Base-by-base conservation (phyloP, 495 filamentous ascomycete genomes). In the Rusavskia elegans region DNA sequence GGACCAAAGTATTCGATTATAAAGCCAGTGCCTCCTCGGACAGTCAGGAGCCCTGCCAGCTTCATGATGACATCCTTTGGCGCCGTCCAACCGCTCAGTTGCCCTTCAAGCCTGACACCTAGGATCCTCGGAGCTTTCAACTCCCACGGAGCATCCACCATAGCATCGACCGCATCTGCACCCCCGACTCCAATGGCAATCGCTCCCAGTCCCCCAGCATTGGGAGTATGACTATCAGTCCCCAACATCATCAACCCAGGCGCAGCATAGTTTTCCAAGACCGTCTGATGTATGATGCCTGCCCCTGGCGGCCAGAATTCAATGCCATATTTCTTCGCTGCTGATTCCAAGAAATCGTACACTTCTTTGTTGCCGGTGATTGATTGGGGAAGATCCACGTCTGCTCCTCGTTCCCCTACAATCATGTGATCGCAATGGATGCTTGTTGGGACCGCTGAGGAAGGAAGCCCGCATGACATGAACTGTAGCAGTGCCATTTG, bases 351-450 rank as follows among this genome's bases (percentile, higher is more conserved):
- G 67, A 97, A 98, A 67, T 98, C 88, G 63, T 94, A 98, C 4
- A 98, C 89, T 71, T 98, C 92, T 64, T 87, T 85, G 65, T 98
- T 98, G 37, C 87, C 85, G 68, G 83, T 72, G 50, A 98, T 95
- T 40, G 86, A 89, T 23, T 79, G 77, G 13, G 88, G 81, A 35
- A 98, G 69, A 71, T 98, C 92, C 29, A 81, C 78, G 62, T 94
- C 83, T 21, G 92, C 92, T 50, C 92, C 92, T 57, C 80, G 80
- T 61, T 87, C 78, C 57, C 92, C 92, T 46, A 97, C 90, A 74
- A 98, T 98, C 82, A 98, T 87, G 64, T 98, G 92, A 68, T 98
- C 92, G 64, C 92, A 98, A 71, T 98, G 92, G 54, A 97, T 97
- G 66, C 88, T 95, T 32, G 92, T 90, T 14, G 92, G 92, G 30